phyloP scores from a whole-genome alignment of 108 stramenopile genomes.

The Thalassiosira profunda region DNA sequence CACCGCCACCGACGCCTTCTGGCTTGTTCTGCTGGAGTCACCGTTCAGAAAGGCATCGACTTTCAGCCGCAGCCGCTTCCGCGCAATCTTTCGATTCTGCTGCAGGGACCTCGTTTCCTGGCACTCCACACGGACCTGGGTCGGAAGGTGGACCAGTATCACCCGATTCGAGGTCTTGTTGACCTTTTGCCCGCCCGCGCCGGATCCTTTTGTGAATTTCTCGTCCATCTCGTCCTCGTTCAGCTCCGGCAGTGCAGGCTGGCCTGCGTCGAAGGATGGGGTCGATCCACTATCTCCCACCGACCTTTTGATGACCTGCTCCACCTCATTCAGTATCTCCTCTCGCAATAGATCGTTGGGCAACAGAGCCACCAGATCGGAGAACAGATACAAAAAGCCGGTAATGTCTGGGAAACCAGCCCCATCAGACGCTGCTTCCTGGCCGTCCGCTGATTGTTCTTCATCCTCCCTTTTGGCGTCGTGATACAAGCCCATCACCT shows the following conservation, averaged over 20 bases:
- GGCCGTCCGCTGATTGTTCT: background rate
- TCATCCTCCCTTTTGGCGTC: conserved; percentile 25
- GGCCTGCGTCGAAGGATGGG: background rate
- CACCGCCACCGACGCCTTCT: conserved; percentile 61
- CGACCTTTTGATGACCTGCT: conserved; percentile 26
- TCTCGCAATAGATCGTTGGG: conserved; percentile 53
- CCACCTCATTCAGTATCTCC: conserved; percentile 58
- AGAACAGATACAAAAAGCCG: conserved; percentile 62
- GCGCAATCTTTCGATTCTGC: conserved; percentile 91
- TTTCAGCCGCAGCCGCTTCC: conserved; percentile 79
- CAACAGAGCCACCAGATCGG: conserved; percentile 67
- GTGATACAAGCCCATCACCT: conserved; percentile 39
- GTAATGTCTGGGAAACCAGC: conserved; percentile 26
- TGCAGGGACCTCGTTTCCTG: conserved; percentile 90
- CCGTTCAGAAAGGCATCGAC: conserved; percentile 88
- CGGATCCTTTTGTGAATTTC: conserved; percentile 86
- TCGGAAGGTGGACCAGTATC: conserved; percentile 78
- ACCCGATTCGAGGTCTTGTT: conserved; percentile 92
- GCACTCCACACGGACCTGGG: conserved; percentile 77
- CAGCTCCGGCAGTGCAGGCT: conserved; percentile 24
- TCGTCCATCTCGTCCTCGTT: conserved; percentile 61
- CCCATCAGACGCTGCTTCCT: conserved; percentile 15
- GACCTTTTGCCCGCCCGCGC: conserved; percentile 89
- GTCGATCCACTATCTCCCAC: background rate
- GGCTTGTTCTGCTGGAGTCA: conserved; percentile 45